These are phyloP conservation scores for Mollisia scopiformis DNA, from an alignment of 2,329 filamentous ascomycete genomes.

Conservation along the genomic window DNA sequence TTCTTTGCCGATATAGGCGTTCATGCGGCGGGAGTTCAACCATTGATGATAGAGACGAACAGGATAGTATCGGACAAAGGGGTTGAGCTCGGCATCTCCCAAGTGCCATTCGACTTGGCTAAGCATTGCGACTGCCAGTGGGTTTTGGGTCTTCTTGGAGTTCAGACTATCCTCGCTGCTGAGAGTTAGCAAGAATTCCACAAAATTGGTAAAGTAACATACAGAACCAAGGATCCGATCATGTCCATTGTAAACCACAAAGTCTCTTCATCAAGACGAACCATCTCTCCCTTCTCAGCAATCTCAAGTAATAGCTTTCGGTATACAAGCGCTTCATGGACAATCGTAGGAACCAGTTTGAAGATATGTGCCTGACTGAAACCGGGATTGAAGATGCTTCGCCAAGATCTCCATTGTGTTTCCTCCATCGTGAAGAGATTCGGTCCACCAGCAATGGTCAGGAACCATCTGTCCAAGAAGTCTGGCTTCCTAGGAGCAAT, in stretches of 20 bases:
- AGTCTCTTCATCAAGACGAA: slow-evolving; percentile 27
- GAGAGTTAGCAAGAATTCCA: no score
- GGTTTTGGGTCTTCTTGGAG: slow-evolving; percentile 23
- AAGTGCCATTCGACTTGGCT: slow-evolving; percentile 25
- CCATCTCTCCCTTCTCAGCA: slow-evolving; percentile 20
- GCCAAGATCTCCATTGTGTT: slow-evolving; percentile 29
- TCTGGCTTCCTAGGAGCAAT: slow-evolving; percentile 20
- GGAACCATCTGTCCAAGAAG: slow-evolving; percentile 17
- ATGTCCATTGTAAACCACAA: slow-evolving; percentile 29
- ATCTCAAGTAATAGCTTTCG: no score
- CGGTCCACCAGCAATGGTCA: slow-evolving; percentile 18
- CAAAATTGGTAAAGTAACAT: no score
- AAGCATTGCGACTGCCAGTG: slow-evolving; percentile 23
- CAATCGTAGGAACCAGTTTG: no score
- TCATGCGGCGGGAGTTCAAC: slow-evolving; percentile 27
- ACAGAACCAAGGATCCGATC: no score
- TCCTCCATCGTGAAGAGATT: slow-evolving; percentile 26
- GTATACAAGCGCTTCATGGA: no score
- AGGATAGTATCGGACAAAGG: slow-evolving; percentile 21
- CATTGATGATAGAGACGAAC: slow-evolving; percentile 22
- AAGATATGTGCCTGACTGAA: slow-evolving; percentile 25
- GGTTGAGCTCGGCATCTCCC: slow-evolving; percentile 20
- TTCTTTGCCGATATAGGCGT: slow-evolving; percentile 27
- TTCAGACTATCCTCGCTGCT: slow-evolving; percentile 18
- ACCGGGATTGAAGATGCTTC: slow-evolving; percentile 30